Evolutionary conservation across 768 basidiomycete genomes (phyloP).

Genomic region (Polyporus arcularius): DNA sequence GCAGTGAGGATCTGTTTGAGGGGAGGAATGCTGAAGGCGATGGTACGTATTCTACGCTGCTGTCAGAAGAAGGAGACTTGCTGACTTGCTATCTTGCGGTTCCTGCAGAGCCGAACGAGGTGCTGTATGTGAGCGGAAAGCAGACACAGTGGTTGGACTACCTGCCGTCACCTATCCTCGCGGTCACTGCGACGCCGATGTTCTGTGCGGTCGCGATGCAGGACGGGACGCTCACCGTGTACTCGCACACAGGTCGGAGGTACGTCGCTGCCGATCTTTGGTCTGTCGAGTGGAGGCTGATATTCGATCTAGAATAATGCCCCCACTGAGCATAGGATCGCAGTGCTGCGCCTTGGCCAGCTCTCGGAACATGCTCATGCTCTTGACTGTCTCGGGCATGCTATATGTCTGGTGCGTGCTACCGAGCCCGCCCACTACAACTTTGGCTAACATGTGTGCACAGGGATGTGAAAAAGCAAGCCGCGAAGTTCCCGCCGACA

Average conservation of each 20-base stretch:
- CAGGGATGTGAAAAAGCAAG: conserved; percentile 77
- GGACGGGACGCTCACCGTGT: conserved; percentile 82
- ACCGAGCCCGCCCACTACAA: background rate
- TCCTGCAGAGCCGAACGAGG: conserved; percentile 59
- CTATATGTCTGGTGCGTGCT: conserved; percentile 71
- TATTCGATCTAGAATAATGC: conserved; percentile 61
- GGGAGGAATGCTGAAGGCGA: conserved; percentile 72
- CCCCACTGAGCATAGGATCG: conserved; percentile 70
- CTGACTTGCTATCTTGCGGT: too few relatives aligned
- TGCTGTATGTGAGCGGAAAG: conserved; percentile 63
- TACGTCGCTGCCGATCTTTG: conserved; percentile 34
- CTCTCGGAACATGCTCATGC: conserved; percentile 62
- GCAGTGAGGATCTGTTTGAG: conserved; percentile 70
- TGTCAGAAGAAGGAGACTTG: too few relatives aligned
- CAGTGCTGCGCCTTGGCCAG: conserved; percentile 71
- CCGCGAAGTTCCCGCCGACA: conserved; percentile 63
- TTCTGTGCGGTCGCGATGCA: conserved; percentile 80
- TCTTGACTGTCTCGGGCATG: conserved; percentile 71
- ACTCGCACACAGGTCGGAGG: conserved; percentile 84
- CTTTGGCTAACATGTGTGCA: background rate
- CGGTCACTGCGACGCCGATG: conserved; percentile 57
- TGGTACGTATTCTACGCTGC: conserved; percentile 39
- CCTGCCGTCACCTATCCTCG: conserved; percentile 70
- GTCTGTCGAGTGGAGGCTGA: background rate
- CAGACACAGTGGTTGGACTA: conserved; percentile 91